These are phyloP conservation scores for Zygotorulaspora mrakii DNA, from an alignment of 1,139 yeast species.

Conservation along the genomic window DNA sequence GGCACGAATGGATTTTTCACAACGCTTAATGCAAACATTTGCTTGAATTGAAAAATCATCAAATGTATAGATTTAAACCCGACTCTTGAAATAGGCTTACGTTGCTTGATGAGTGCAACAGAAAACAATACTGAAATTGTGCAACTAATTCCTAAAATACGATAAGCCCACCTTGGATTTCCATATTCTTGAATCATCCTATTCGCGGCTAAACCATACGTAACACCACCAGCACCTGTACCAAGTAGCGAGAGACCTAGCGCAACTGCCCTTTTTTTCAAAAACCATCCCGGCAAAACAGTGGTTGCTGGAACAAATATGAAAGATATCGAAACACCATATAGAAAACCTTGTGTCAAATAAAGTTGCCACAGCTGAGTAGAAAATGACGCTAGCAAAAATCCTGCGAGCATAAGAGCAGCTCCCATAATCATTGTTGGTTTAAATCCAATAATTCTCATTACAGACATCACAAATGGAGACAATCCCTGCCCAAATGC, in stretches of 20 bases:
- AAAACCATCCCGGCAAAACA: constrained; percentile 60
- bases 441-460: constrained; percentile 41
- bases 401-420: constrained; percentile 51
- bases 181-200: constrained; percentile 46
- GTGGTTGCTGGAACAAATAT: constrained; percentile 58
- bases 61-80: constrained; percentile 22
- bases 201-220: constrained; percentile 41
- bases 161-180: constrained; percentile 62
- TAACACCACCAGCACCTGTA: constrained; percentile 57
- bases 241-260: constrained; percentile 54
- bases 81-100: constrained; percentile 40
- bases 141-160: constrained; percentile 52
- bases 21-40: constrained; percentile 17
- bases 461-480: constrained; percentile 46
- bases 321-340: constrained; percentile 59
- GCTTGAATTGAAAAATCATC: constrained; percentile 16
- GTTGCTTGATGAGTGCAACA: constrained; percentile 45
- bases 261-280: constrained; percentile 53
- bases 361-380: constrained; percentile 60
- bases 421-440: constrained; percentile 47
- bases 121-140: constrained; percentile 39
- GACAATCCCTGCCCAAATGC: constrained; percentile 56
- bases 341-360: constrained; percentile 63
- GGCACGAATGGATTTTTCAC: constrained; percentile 22
- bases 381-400: constrained; percentile 61